Evolutionary conservation across 1,284 basidiomycete genomes (phyloP).

Genomic region (Microbotryomycetes sp.): DNA sequence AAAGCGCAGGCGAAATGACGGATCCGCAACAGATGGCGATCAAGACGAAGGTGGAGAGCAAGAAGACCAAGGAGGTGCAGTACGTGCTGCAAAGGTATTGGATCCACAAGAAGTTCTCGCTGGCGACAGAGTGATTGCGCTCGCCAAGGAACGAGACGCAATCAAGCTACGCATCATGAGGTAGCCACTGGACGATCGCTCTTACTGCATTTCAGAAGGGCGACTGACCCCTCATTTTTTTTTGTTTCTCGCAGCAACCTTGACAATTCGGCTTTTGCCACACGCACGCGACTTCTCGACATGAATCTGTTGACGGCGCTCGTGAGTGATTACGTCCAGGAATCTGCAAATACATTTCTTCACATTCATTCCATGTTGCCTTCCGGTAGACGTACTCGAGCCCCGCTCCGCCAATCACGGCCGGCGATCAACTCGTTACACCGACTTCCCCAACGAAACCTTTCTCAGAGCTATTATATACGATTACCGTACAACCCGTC

Average conservation of each 20-base stretch:
- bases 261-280: background rate
- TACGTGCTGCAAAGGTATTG: background rate
- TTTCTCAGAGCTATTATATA: no score
- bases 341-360: no score
- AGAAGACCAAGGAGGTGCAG: background rate
- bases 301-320: background rate
- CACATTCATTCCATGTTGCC: no score
- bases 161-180: background rate
- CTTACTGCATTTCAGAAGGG: background rate
- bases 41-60: background rate
- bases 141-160: background rate
- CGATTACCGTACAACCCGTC: no score
- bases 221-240: background rate
- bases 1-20: background rate
- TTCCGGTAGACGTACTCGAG: no score
- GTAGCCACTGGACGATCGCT: conserved; percentile 1
- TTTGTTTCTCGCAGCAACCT: background rate
- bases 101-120: background rate
- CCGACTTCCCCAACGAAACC: no score
- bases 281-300: background rate
- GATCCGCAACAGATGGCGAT: background rate
- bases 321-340: background rate
- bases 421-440: no score
- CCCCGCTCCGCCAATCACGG: no score
- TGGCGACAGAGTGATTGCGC: background rate